phyloP scores from a whole-genome alignment of 2,329 filamentous ascomycete species.

The Arthrinium puccinioides region DNA sequence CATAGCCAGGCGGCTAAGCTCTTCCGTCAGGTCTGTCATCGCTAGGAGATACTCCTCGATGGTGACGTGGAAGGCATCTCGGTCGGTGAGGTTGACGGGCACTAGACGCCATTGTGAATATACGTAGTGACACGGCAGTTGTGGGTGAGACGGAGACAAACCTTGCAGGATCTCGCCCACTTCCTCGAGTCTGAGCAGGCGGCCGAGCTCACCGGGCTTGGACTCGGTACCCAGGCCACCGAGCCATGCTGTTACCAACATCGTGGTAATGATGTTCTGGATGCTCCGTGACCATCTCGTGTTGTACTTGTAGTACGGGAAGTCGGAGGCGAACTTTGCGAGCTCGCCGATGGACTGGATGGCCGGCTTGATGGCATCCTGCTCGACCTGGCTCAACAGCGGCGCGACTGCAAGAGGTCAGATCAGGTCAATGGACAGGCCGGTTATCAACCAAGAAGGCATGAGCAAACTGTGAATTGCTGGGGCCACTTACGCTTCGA shows the following conservation, averaged over 20 bases:
- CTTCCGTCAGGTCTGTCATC: slow-evolving; percentile 80
- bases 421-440: neutral
- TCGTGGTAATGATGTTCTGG: slow-evolving; percentile 64
- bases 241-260: slow-evolving; percentile 64
- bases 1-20: slow-evolving; percentile 82
- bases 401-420: slow-evolving; percentile 45
- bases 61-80: slow-evolving; percentile 87
- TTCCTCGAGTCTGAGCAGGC: slow-evolving; percentile 80
- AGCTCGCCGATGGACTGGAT: slow-evolving; percentile 65
- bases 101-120: slow-evolving; percentile 41
- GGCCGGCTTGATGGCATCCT: slow-evolving; percentile 63
- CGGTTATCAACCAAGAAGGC: too few species aligned
- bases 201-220: slow-evolving; percentile 47
- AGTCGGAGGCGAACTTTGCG: slow-evolving; percentile 65
- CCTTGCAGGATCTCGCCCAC: slow-evolving; percentile 71
- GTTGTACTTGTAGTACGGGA: slow-evolving; percentile 98
- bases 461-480: neutral
- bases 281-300: slow-evolving; percentile 75
- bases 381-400: slow-evolving; percentile 63
- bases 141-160: slow-evolving; percentile 27
- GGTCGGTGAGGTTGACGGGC: slow-evolving; percentile 83
- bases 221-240: slow-evolving; percentile 59
- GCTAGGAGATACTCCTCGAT: slow-evolving; percentile 95
- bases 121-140: neutral
- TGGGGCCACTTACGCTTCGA: slow-evolving; percentile 35